Percentiles rank a stretch among this genome's conserved stretches.
phyloP scores from a whole-genome alignment of 2,329 filamentous ascomycete genomes.

The Calycina marina region DNA sequence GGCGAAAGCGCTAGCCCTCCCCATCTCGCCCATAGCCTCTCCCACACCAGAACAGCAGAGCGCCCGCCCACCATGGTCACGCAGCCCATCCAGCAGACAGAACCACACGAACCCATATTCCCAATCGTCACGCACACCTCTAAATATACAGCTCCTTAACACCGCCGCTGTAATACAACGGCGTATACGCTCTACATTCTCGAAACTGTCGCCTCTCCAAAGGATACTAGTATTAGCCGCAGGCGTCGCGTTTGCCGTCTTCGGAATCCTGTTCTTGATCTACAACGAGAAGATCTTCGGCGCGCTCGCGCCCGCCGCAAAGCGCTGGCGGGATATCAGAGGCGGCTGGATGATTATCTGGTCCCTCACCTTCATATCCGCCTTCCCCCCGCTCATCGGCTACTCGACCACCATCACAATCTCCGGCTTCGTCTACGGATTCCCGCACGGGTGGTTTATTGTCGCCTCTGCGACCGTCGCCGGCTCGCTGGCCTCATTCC shows the following conservation, averaged over 20 bases:
- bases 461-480: slow-evolving; percentile 61
- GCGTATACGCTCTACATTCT: slow-evolving; percentile 34
- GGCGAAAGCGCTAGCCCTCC: slow-evolving; percentile 33
- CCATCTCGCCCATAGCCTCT: slow-evolving; percentile 30
- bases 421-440: slow-evolving; percentile 56
- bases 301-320: slow-evolving; percentile 56
- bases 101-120: slow-evolving; percentile 9
- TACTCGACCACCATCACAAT: slow-evolving; percentile 55
- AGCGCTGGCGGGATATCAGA: slow-evolving; percentile 59
- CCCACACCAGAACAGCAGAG: slow-evolving; percentile 26
- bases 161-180: slow-evolving; percentile 39
- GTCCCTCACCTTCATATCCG: slow-evolving; percentile 48
- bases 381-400: slow-evolving; percentile 58
- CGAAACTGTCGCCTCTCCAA: slow-evolving; percentile 44
- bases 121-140: slow-evolving; percentile 2
- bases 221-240: slow-evolving; percentile 40
- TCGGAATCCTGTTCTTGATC: slow-evolving; percentile 55
- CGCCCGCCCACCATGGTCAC: slow-evolving; percentile 36
- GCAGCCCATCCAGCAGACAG: slow-evolving; percentile 25
- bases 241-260: slow-evolving; percentile 31
- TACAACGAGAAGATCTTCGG: slow-evolving; percentile 72
- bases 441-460: slow-evolving; percentile 58
- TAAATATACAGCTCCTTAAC: slow-evolving; percentile 26
- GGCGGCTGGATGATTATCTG: slow-evolving; percentile 58
- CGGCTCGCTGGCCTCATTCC: slow-evolving; percentile 66